Base-by-base conservation (phyloP, 2,329 filamentous ascomycete genomes). In the Ceratocystis smalleyi region DNA sequence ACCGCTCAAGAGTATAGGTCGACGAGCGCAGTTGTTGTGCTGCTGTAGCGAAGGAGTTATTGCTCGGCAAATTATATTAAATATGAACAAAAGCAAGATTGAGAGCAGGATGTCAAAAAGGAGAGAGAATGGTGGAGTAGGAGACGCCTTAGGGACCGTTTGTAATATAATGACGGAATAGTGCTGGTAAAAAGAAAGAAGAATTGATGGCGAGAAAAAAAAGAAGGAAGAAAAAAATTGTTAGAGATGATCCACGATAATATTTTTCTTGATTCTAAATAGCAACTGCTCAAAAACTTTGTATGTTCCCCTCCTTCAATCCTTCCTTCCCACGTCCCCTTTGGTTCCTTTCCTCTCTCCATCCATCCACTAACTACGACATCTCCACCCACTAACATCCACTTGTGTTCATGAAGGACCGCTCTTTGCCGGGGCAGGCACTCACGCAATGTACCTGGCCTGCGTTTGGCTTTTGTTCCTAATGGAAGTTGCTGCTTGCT, bases 261-360 rank as follows among this genome's bases (percentile, higher is more conserved):
- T 55, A 55, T 55, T 55, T 55, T 55, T 51, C 47, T 55, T 17
- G 51, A 19, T 8, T 55, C 22, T 30, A 55, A 55, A 32, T 24
- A 55, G 51, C 51, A 55, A 55, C 51, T 55, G 5, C 51, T 12
- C 51, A 55, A 55, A 55, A 55, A 55, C 22, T 55, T 30, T 55
- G 51, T 55, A 55, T 10, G 51, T 55, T 27, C 47, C 47, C 51
- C 51, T 55, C 51, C 51, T 55, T 32, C 51, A 55, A 55, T 55
- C 51, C 51, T 55, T 55, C 51, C 51, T 55, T 30, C 51, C 51
- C 24, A 55, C 51, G 27, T 32, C 51, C 51, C 10, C 32, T n/a
- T 30, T 27, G 51, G 51, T 17, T 55, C 24, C 51, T 55, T 55
- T 27, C 24, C 51, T 51, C 22, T 51, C 5, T n/a, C 10, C 35